Conservation (phyloP, 2,329 filamentous ascomycete species). For the Aspergillus versicolor region DNA sequence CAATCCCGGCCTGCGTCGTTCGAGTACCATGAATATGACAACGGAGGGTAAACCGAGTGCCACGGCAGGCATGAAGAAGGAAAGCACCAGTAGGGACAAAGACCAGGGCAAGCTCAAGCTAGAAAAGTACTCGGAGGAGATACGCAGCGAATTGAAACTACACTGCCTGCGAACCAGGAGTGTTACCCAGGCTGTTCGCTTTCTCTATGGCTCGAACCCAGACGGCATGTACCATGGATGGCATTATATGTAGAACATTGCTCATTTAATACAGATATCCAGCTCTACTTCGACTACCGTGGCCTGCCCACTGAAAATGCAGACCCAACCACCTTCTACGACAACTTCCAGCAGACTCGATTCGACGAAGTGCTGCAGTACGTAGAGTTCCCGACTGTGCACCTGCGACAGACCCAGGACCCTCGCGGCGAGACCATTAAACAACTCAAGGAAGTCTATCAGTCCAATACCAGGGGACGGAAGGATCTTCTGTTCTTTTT, state of each 20-base stretch:
- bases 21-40: not conserved
- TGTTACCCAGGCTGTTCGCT: not conserved
- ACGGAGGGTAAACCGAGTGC: not conserved
- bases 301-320: not conserved
- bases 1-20: not conserved
- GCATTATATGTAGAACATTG: too few relatives aligned
- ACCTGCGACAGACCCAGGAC: not conserved
- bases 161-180: not conserved
- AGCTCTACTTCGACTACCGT: not conserved
- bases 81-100: not conserved
- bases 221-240: not conserved
- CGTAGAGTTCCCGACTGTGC: not conserved
- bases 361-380: constrained; percentile 1
- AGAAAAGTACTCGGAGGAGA: not conserved
- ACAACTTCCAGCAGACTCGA: not conserved
- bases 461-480: not conserved
- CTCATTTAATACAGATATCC: not conserved
- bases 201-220: not conserved
- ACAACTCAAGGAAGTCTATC: not conserved
- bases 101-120: not conserved
- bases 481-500: not conserved
- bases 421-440: not conserved
- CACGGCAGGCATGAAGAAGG: not conserved
- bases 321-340: not conserved
- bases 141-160: not conserved